Percentiles rank a stretch among this genome's conserved stretches.
These are phyloP conservation scores for Pythium diclinum DNA, from an alignment of 352 stramenopile species.

Conservation along the genomic window DNA sequence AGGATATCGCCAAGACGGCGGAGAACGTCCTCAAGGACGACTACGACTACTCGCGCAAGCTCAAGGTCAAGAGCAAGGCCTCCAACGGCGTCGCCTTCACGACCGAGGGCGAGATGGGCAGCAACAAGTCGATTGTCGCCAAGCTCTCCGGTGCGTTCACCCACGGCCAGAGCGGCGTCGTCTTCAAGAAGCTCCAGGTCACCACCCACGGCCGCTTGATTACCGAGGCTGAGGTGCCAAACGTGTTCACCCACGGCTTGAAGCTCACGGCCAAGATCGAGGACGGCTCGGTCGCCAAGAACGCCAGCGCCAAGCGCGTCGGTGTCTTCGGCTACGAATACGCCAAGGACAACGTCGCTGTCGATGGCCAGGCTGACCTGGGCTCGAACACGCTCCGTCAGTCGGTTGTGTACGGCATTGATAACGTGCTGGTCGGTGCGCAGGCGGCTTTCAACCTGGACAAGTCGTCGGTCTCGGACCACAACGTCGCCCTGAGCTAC, in stretches of 20 bases:
- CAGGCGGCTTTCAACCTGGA: constrained; percentile 75
- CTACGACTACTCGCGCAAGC: constrained; percentile 90
- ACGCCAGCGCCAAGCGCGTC: constrained; percentile 68
- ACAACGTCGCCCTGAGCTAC: constrained; percentile 83
- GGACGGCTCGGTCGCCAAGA: constrained; percentile 78
- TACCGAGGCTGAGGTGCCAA: constrained; percentile 74
- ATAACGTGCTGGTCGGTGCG: constrained; percentile 73
- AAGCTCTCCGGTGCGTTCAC: constrained; percentile 79
- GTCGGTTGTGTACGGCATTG: constrained; percentile 70
- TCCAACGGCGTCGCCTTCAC: constrained; percentile 84
- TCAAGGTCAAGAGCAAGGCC: constrained; percentile 90
- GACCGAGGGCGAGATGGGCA: constrained; percentile 80
- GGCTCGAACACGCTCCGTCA: constrained; percentile 54
- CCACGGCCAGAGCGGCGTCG: constrained; percentile 50
- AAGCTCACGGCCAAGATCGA: constrained; percentile 86
- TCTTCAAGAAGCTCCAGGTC: constrained; percentile 88
- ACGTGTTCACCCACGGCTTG: constrained; percentile 73
- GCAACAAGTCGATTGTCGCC: constrained; percentile 85
- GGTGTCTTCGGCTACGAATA: constrained; percentile 79
- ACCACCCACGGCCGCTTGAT: constrained; percentile 77
- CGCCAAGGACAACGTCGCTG: constrained; percentile 54
- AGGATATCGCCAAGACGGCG: constrained; percentile 84
- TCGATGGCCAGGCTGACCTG: constrained; percentile 60
- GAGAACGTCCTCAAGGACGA: constrained; percentile 85
- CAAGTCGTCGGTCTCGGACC: constrained; percentile 81